Conservation (phyloP, 2,329 filamentous ascomycete genomes). For the Thielaviopsis populi region DNA sequence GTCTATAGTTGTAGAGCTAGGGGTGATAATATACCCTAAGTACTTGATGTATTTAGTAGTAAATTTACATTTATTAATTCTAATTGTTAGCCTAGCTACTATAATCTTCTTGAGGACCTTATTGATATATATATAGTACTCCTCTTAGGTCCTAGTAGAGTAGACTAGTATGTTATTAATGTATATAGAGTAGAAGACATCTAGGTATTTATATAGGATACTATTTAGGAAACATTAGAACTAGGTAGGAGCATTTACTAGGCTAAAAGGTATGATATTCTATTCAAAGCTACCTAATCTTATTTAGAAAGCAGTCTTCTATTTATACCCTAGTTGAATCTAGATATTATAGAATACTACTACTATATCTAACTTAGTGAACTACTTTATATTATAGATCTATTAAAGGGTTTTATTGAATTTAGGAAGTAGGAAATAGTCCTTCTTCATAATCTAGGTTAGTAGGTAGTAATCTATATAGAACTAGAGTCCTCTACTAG, state of each 20-base stretch:
- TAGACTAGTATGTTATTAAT: not conserved
- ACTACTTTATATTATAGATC: not conserved
- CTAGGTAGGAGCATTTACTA: not conserved
- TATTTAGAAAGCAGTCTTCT: not conserved
- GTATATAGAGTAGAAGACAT: not conserved
- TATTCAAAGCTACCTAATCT: not conserved
- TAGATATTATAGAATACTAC: not conserved
- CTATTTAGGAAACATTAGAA: not conserved
- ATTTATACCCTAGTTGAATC: not conserved
- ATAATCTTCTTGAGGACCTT: not conserved
- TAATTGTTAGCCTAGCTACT: not conserved
- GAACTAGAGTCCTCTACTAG: not conserved
- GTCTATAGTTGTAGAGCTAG: not conserved
- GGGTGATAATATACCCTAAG: not conserved
- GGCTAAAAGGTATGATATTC: not conserved
- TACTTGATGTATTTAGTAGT: not conserved
- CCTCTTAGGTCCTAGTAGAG: no score
- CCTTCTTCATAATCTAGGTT: not conserved
- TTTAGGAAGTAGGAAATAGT: not conserved
- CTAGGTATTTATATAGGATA: not conserved
- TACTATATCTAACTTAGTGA: not conserved
- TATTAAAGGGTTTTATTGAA: not conserved
- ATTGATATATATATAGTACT: not conserved
- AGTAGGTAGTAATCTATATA: not conserved
- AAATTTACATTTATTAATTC: not conserved